Conservation (phyloP, 306 rosid species). For the Macrotyloma uniflorum region DNA sequence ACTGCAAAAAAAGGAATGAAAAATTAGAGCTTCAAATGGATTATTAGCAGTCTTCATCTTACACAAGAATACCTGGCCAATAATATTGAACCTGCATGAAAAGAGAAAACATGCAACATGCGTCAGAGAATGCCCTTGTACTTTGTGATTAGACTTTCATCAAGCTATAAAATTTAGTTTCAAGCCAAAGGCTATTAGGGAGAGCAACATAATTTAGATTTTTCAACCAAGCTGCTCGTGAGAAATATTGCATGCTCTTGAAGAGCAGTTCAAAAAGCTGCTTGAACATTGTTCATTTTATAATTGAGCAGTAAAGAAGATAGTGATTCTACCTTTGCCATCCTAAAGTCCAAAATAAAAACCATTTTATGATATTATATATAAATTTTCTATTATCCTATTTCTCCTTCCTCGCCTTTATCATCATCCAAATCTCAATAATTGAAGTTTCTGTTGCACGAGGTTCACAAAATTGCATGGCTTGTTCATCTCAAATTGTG, state of each 20-base stretch:
- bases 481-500: too few relatives aligned
- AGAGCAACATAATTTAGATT: neutral
- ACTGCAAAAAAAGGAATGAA: conserved; percentile 62
- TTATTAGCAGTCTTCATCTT: conserved; percentile 24
- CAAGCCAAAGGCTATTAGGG: too few relatives aligned
- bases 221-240: neutral
- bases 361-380: too few relatives aligned
- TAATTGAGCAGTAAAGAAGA: neutral
- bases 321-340: too few relatives aligned
- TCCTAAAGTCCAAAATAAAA: too few relatives aligned
- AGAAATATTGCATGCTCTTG: neutral
- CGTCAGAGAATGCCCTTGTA: conserved; percentile 31
- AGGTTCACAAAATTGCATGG: too few relatives aligned
- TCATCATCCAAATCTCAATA: too few relatives aligned
- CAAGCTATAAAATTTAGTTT: too few relatives aligned
- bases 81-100: conserved; percentile 89
- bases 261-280: neutral
- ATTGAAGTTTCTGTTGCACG: too few relatives aligned
- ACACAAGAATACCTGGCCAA: conserved; percentile 81
- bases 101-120: conserved; percentile 35
- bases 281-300: neutral
- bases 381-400: too few relatives aligned
- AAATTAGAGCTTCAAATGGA: conserved; percentile 30
- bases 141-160: conserved; percentile 25
- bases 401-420: too few relatives aligned